These are phyloP conservation scores for Cyclanthera cordifolia DNA, from an alignment of 306 rosid genomes.

Conservation along the genomic window DNA sequence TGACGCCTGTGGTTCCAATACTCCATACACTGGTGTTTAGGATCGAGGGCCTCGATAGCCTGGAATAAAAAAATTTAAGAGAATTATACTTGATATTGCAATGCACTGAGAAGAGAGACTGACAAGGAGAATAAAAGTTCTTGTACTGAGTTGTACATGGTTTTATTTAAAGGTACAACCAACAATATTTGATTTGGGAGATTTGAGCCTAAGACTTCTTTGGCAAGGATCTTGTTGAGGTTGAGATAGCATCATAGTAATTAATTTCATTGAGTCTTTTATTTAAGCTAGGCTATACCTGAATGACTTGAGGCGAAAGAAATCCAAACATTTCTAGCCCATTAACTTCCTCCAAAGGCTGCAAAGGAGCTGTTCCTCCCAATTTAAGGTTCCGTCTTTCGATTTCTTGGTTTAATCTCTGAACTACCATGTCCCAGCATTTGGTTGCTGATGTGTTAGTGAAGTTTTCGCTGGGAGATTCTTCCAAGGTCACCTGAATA, in stretches of 20 bases:
- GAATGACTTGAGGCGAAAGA: slow-evolving; percentile 36
- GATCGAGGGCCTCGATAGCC: slow-evolving; percentile 79
- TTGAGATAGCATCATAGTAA: not conserved
- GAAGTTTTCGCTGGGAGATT: slow-evolving; percentile 40
- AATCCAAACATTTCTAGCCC: slow-evolving; percentile 84
- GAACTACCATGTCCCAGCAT: slow-evolving; percentile 70
- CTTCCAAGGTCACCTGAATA: slow-evolving; percentile 62
- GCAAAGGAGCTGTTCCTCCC: slow-evolving; percentile 30
- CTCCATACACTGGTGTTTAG: slow-evolving; percentile 46
- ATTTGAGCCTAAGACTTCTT: too few species aligned
- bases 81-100: not conserved
- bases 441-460: slow-evolving; percentile 39
- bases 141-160: too few species aligned
- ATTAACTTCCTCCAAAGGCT: slow-evolving; percentile 33
- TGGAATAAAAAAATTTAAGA: slow-evolving; percentile 19
- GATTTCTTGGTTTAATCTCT: slow-evolving; percentile 42
- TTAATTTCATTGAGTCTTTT: not conserved
- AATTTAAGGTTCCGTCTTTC: slow-evolving; percentile 25
- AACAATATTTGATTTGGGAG: too few species aligned
- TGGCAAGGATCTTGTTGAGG: not conserved
- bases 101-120: not conserved
- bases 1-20: slow-evolving; percentile 54
- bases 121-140: not conserved
- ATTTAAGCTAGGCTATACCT: slow-evolving; percentile 29
- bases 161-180: too few species aligned